Evolutionary conservation across 495 filamentous ascomycete species (phyloP).

Genomic region (Penicillium verhagenii): DNA sequence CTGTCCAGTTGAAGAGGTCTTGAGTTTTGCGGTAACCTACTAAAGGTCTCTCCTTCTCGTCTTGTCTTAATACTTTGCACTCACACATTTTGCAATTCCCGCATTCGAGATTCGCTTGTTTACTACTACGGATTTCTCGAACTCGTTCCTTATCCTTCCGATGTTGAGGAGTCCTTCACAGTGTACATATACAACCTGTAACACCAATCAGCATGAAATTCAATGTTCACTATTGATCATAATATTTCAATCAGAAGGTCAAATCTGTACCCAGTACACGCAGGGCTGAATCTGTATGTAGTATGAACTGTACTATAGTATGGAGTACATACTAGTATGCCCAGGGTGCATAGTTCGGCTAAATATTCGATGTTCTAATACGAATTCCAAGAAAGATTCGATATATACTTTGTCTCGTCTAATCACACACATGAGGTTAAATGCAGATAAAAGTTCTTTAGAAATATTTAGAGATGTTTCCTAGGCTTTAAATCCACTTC

Average conservation of each 20-base stretch:
- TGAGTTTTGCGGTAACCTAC: neutral
- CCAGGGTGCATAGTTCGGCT: neutral
- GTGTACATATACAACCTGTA: slow-evolving; percentile 13
- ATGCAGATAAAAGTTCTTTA: neutral
- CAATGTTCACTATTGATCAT: neutral
- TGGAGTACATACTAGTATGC: no score
- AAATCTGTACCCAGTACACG: neutral
- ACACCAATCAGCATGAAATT: neutral
- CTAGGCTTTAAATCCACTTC: no score
- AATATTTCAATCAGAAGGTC: no score
- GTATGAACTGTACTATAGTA: no score
- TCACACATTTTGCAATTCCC: neutral
- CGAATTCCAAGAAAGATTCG: no score
- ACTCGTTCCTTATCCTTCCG: neutral
- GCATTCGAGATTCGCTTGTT: neutral
- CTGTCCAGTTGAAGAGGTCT: slow-evolving; percentile 4
- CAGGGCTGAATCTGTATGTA: no score
- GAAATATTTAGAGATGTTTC: no score
- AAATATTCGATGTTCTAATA: neutral
- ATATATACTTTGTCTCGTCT: no score
- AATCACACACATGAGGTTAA: no score
- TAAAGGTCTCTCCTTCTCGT: neutral
- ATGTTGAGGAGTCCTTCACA: neutral
- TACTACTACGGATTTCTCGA: no score
- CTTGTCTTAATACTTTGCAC: neutral